A percentile compares a stretch with the other conserved stretches of the same genome.
Evolutionary conservation across 805 yeast genomes (phyloP).

Genomic region (Monosporozyma yasuniensis): DNA sequence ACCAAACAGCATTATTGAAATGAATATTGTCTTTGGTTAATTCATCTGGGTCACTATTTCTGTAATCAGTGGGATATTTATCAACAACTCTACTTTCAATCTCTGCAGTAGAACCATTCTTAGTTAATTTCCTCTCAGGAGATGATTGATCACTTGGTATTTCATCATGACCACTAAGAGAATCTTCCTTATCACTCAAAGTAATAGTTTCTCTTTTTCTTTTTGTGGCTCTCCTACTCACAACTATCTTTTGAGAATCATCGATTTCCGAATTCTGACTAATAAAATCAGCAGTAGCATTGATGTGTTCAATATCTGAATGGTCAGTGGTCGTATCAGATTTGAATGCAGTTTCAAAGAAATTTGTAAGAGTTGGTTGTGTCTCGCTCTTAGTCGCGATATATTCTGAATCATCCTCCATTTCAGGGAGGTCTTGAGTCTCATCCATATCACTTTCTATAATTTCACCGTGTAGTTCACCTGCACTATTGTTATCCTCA

Average conservation of each 20-base stretch:
- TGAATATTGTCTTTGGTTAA: conserved; percentile 25
- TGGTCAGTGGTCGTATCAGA: background rate
- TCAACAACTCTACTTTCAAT: background rate
- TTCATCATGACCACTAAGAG: background rate
- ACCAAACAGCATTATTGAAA: conserved; percentile 43
- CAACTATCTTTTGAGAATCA: conserved; percentile 16
- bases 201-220: conserved; percentile 5
- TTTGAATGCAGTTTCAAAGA: background rate
- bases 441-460: conserved; percentile 3
- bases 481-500: background rate
- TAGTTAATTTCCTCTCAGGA: conserved; percentile 3
- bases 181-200: conserved; percentile 4
- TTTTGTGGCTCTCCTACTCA: conserved; percentile 7
- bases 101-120: background rate
- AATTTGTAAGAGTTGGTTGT: background rate
- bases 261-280: conserved; percentile 1
- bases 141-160: conserved; percentile 1
- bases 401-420: conserved; percentile 12
- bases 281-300: background rate
- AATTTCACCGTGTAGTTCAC: background rate
- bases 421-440: conserved; percentile 8
- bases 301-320: background rate
- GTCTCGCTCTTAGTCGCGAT: background rate
- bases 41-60: conserved; percentile 7
- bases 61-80: background rate